Evolutionary conservation across 768 basidiomycete genomes (phyloP), one percentile per base, ranked within the genome.

Genomic region (Suillus ampliporus): DNA sequence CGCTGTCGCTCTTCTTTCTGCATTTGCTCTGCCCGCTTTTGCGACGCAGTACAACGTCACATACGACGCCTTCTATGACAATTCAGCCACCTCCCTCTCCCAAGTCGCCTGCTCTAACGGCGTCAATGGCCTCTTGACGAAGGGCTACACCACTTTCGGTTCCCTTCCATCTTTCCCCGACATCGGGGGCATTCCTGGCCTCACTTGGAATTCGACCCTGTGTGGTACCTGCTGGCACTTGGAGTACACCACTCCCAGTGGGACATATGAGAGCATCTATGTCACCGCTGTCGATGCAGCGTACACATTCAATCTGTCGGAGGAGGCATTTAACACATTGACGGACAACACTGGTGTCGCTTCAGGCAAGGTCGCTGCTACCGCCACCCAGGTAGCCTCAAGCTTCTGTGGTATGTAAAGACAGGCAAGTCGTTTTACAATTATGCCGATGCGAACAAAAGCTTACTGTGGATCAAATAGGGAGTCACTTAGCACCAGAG

Each of bases 211-310:
- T 69, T 86, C 85, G 6, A 54, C 78, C 2, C 71, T 75, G n/a
- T 89, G 88, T 65, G 86, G 86, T 23, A 79, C 83, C 40, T 89
- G 86, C 75, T 89, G 86, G 85, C 61, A 80, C 62, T 69, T 89
- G 61, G 79, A 82, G n/a, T 87, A 80, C 74, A 74, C 77, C 21
- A 72, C 75, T 46, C 62, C 65, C 7, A 64, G 66, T 23, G 76
- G 76, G 5, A 72, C 64, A 1, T 70, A 64, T 40, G 79, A 68
- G 65, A 81, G 69, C 58, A 79, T 87, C 70, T 79, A 78, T 51
- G 71, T 87, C 10, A 68, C 82, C 11, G 88, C 82, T 6, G 76
- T 89, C 34, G 87, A 89, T 66, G 76, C 79, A 57, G 77, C 85
- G 1, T 63, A 60, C 19, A 77, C 77, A 4, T 82, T 79, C 66